Evolutionary conservation across 2,329 filamentous ascomycete species (phyloP).

Genomic region (Pseudogymnoascus sp.): DNA sequence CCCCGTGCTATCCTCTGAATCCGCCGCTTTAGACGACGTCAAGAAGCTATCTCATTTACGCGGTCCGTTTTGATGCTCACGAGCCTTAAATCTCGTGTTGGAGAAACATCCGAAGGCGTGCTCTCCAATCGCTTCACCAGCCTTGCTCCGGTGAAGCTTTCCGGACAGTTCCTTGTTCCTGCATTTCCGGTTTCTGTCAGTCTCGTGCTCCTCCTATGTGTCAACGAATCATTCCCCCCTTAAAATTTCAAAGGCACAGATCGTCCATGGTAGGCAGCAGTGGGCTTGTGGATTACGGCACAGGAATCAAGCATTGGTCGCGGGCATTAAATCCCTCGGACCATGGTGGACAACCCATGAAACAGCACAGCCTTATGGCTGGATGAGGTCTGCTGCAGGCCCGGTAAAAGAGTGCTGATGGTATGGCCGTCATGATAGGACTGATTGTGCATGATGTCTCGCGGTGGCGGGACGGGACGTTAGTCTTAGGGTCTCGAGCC

Average conservation of each 20-base stretch:
- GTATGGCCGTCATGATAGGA: not conserved
- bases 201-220: not conserved
- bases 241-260: not conserved
- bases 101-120: not conserved
- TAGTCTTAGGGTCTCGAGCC: not conserved
- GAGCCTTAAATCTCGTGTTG: not conserved
- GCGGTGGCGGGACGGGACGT: conserved; percentile 1
- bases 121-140: not conserved
- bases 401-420: not conserved
- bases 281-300: not conserved
- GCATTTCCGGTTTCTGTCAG: not conserved
- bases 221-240: not conserved
- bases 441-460: not conserved
- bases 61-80: not conserved
- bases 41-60: not conserved
- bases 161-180: not conserved
- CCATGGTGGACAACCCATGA: not conserved
- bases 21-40: not conserved
- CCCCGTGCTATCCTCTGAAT: not conserved
- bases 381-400: not conserved
- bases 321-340: not conserved
- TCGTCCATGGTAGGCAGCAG: not conserved
- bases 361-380: not conserved
- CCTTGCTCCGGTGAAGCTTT: not conserved
- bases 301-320: not conserved